phyloP scores from a whole-genome alignment of 805 yeast genomes.

The Hanseniaspora clermontiae region DNA sequence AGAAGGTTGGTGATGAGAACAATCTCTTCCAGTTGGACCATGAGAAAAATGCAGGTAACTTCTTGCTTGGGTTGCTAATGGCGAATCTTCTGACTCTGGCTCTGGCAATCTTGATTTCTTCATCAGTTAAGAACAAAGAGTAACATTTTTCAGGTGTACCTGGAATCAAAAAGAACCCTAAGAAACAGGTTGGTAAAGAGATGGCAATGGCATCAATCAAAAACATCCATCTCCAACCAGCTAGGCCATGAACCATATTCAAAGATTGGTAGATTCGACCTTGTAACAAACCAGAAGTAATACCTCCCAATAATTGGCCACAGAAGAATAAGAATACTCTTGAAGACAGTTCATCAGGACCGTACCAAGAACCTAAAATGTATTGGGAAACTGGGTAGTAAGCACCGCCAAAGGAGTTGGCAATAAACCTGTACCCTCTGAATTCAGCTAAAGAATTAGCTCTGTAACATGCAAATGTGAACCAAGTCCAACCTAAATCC shows the following conservation, averaged over 20 bases:
- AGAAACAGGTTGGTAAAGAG: constrained; percentile 37
- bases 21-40: constrained; percentile 41
- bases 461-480: constrained; percentile 45
- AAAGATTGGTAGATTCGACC: constrained; percentile 31
- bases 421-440: constrained; percentile 50
- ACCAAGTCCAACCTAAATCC: constrained; percentile 59
- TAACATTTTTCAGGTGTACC: constrained; percentile 52
- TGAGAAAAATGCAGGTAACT: constrained; percentile 27
- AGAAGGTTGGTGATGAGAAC: constrained; percentile 43
- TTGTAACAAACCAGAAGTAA: constrained; percentile 46
- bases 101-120: constrained; percentile 45
- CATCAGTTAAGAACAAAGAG: constrained; percentile 43
- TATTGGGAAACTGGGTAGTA: constrained; percentile 52
- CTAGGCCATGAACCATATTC: constrained; percentile 35
- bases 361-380: constrained; percentile 48
- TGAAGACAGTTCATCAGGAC: constrained; percentile 45
- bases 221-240: constrained; percentile 60
- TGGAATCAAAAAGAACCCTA: constrained; percentile 39
- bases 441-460: constrained; percentile 39
- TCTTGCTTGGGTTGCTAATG: constrained; percentile 24
- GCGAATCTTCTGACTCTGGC: constrained; percentile 29
- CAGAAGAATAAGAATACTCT: constrained; percentile 51
- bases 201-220: constrained; percentile 46
- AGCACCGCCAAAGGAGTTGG: constrained; percentile 62
- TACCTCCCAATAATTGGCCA: constrained; percentile 38